Evolutionary conservation across 352 stramenopile genomes (phyloP).

Genomic region (Vaucheria bursata): DNA sequence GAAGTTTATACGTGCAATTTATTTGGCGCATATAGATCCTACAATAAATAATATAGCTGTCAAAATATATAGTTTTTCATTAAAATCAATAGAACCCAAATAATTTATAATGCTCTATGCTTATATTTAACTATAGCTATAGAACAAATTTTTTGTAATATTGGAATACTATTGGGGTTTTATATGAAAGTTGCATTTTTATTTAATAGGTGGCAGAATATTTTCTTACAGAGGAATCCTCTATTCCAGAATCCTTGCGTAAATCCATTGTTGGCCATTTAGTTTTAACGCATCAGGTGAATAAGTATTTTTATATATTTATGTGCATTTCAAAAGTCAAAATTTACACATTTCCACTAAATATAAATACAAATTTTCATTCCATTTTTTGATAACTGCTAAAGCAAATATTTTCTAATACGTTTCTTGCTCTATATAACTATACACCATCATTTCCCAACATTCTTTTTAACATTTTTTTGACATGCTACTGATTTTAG

Average conservation of each 20-base stretch:
- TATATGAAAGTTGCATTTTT: not conserved
- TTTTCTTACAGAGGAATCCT: constrained; percentile 77
- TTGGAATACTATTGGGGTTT: too few species aligned
- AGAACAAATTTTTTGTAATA: too few species aligned
- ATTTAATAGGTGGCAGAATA: constrained; percentile 66
- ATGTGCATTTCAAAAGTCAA: too few species aligned
- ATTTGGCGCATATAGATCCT: not conserved
- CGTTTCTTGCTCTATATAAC: too few species aligned
- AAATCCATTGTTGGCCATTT: constrained; percentile 54
- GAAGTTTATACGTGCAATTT: not conserved
- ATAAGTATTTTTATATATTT: too few species aligned
- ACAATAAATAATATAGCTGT: not conserved
- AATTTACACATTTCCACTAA: too few species aligned
- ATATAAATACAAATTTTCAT: too few species aligned
- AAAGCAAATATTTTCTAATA: too few species aligned
- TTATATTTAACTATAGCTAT: too few species aligned
- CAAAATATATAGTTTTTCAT: not conserved
- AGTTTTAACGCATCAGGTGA: constrained; percentile 67
- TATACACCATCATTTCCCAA: too few species aligned
- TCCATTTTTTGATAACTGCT: too few species aligned
- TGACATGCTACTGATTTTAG: not conserved
- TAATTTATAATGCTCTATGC: not conserved
- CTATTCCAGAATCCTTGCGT: constrained; percentile 67
- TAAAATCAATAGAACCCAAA: not conserved
- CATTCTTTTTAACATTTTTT: not conserved